Percentiles rank a stretch among this genome's conserved stretches.
Evolutionary conservation across 139 green algal species (phyloP).

Genomic region (Asterochloris erici): DNA sequence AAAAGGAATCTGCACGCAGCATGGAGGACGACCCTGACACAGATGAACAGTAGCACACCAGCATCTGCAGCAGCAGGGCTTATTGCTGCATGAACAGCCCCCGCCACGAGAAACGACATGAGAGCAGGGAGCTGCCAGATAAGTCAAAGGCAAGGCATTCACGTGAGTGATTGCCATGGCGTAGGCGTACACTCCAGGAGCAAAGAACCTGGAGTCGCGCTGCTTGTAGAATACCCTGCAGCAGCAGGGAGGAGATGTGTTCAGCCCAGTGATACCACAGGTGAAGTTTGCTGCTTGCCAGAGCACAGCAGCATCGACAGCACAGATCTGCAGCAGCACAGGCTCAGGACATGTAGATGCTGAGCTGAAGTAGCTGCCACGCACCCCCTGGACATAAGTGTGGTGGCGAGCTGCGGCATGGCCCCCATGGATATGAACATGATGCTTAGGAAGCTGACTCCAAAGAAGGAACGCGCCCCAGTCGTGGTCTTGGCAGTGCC

Average conservation of each 20-base stretch:
- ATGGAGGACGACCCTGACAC: slow-evolving; percentile 12
- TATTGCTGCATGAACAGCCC: neutral
- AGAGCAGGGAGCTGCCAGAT: neutral
- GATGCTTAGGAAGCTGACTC: slow-evolving; percentile 48
- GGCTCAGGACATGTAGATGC: too few species aligned
- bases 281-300: neutral
- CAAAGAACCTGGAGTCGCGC: slow-evolving; percentile 66
- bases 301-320: neutral
- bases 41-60: neutral
- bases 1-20: slow-evolving; percentile 47
- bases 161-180: slow-evolving; percentile 31
- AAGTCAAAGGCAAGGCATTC: neutral
- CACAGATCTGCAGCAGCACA: too few species aligned
- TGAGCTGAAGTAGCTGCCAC: neutral
- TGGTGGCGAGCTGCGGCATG: slow-evolving; percentile 49
- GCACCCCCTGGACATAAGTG: slow-evolving; percentile 46
- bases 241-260: neutral
- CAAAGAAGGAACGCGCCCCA: slow-evolving; percentile 40
- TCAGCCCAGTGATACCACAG: neutral
- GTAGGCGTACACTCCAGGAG: slow-evolving; percentile 40
- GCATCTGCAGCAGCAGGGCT: neutral
- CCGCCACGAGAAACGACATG: neutral
- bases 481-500: slow-evolving; percentile 23
- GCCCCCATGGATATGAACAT: slow-evolving; percentile 52
- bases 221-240: slow-evolving; percentile 82